Evolutionary conservation across 2,329 filamentous ascomycete genomes (phyloP).

Genomic region (Fusarium foetens): DNA sequence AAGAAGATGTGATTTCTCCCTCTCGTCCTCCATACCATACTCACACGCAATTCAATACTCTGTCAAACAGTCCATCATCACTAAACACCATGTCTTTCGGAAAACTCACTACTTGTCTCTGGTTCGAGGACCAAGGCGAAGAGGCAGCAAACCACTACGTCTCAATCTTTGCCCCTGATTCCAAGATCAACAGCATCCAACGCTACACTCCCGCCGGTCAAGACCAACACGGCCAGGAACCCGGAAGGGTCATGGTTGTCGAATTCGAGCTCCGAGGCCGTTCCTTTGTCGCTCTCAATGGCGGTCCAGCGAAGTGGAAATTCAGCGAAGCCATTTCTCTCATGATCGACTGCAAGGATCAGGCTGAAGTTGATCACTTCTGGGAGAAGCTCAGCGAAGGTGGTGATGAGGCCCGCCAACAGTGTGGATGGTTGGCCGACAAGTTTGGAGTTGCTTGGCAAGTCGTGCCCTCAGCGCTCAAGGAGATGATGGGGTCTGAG

Average conservation of each 20-base stretch:
- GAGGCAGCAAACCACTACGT: slow-evolving; percentile 56
- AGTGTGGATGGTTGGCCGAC: slow-evolving; percentile 59
- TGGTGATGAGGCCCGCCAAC: slow-evolving; percentile 50
- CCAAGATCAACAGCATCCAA: slow-evolving; percentile 49
- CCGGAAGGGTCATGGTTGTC: slow-evolving; percentile 50
- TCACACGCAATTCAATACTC: not conserved
- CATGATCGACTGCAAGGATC: slow-evolving; percentile 56
- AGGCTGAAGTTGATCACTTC: slow-evolving; percentile 60
- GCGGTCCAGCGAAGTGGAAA: slow-evolving; percentile 52
- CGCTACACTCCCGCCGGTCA: slow-evolving; percentile 46
- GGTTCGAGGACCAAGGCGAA: slow-evolving; percentile 55
- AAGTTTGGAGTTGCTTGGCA: slow-evolving; percentile 60
- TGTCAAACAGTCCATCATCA: not conserved
- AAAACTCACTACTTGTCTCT: slow-evolving; percentile 51
- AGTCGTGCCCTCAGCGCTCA: slow-evolving; percentile 53
- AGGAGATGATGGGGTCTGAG: slow-evolving; percentile 48
- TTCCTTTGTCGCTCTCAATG: slow-evolving; percentile 56
- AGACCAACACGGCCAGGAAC: slow-evolving; percentile 46
- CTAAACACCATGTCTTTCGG: slow-evolving; percentile 27
- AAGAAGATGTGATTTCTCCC: not conserved
- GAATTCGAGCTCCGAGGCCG: slow-evolving; percentile 54
- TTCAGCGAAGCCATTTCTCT: slow-evolving; percentile 56
- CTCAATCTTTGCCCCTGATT: slow-evolving; percentile 53
- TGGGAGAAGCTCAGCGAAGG: slow-evolving; percentile 56
- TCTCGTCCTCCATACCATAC: not conserved